phyloP scores from a whole-genome alignment of 805 yeast species.

The Starmerella powellii region DNA sequence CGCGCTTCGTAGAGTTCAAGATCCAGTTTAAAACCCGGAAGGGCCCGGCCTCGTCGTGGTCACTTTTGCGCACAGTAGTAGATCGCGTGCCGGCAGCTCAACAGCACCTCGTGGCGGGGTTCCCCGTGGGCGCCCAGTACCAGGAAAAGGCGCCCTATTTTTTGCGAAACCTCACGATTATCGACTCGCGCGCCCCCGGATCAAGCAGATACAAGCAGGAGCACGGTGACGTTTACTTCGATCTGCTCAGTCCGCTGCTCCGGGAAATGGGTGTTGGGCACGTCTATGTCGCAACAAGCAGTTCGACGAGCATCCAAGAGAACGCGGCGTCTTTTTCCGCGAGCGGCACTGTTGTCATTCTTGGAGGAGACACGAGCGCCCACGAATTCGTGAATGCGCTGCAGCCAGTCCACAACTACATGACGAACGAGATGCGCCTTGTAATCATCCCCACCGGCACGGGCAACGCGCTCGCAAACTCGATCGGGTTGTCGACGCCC shows the following conservation, averaged over 20 bases:
- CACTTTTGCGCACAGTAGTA: constrained; percentile 7
- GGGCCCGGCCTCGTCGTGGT: constrained; percentile 5
- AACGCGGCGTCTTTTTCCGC: constrained; percentile 26
- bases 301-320: constrained; percentile 25
- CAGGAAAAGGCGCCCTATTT: constrained; percentile 20
- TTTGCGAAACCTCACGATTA: constrained; percentile 26
- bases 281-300: constrained; percentile 29
- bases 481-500: constrained; percentile 35
- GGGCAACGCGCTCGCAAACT: constrained; percentile 68
- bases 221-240: constrained; percentile 22
- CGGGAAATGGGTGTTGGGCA: constrained; percentile 27
- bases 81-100: constrained; percentile 6
- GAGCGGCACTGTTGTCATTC: constrained; percentile 40
- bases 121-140: constrained; percentile 11
- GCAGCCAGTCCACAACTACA: constrained; percentile 10
- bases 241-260: constrained; percentile 28
- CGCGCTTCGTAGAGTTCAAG: constrained; percentile 11
- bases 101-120: constrained; percentile 8
- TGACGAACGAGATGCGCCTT: constrained; percentile 18
- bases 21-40: constrained; percentile 1
- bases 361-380: constrained; percentile 81
- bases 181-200: constrained; percentile 29
- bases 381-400: constrained; percentile 58
- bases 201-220: constrained; percentile 6
- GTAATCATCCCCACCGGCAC: constrained; percentile 62